phyloP scores from a whole-genome alignment of 2,329 filamentous ascomycete genomes.

The Trichophyton verrucosum region DNA sequence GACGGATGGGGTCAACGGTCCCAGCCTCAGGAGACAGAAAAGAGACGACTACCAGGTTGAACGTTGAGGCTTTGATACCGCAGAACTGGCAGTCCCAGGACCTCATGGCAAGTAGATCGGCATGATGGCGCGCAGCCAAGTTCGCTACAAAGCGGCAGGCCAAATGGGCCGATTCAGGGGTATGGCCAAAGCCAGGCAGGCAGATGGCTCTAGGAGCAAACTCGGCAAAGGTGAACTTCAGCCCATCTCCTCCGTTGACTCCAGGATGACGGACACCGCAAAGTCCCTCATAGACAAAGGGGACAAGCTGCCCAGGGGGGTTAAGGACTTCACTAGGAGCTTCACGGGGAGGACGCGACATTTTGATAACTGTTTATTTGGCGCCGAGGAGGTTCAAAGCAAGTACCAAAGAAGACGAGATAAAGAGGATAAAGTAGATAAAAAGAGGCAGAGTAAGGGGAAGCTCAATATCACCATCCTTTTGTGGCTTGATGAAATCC shows the following conservation, averaged over 20 bases:
- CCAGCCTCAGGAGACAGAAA: conserved; percentile 1
- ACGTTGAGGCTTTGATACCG: neutral
- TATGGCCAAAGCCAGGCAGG: neutral
- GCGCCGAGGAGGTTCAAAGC: no score
- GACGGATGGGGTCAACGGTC: neutral
- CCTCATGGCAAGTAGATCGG: conserved; percentile 1
- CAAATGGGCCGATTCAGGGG: neutral
- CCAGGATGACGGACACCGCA: conserved; percentile 1
- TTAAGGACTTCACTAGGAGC: neutral
- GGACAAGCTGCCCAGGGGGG: neutral
- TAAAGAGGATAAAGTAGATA: neutral
- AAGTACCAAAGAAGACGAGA: no score
- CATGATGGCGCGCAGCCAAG: neutral
- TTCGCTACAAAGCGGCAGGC: conserved; percentile 5
- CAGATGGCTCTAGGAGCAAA: neutral
- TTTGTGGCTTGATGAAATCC: neutral
- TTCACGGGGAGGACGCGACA: neutral
- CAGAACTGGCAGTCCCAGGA: conserved; percentile 7
- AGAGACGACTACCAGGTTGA: neutral
- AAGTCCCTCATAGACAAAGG: conserved; percentile 1
- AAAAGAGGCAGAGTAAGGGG: neutral
- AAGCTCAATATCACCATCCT: neutral
- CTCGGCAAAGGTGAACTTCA: conserved; percentile 4
- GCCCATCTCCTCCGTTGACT: conserved; percentile 4
- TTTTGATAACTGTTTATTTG: neutral